Base-by-base conservation (phyloP, 2,329 filamentous ascomycete genomes). In the Dendrostoma leiphaemia region DNA sequence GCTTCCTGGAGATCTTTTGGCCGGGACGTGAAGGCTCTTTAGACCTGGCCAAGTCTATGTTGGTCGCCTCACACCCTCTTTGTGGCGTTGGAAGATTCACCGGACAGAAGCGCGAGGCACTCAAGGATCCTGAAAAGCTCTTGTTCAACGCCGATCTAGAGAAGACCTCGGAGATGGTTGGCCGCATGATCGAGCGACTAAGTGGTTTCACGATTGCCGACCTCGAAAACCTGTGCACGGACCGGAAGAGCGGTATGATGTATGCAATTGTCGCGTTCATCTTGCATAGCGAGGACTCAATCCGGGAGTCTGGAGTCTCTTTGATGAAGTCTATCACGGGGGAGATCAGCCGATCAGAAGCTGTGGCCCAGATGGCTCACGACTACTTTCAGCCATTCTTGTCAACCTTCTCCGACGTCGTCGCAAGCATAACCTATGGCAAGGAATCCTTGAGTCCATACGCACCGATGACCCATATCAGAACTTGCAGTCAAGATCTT, bases 311-410 rank as follows among this genome's bases (percentile, higher is more conserved):
- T 15, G 86, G 89, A 1, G 82, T 92, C 6, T 88, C 91, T 61
- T 75, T 97, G 26, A 81, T 97, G 60, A 96, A 96, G 69, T 84
- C 84, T 32, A 83, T 93, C 63, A 94, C 90, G 32, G 82, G 82
- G 8, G 84, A 95, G 67, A 67, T 75, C 31, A 74, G 72, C 19
- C 78, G 81, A 47, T 70, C 71, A 34, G 78, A 80, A 13, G 79
- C 79, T 6, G 67, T 83, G n/a, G 67, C 67, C 9, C 72, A 68
- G 58, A 66, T 82, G 59, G 65, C 82, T 3, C 67, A 74, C 40
- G 63, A 71, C n/a, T 70, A 75, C 26, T 75, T 81, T 41, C 65
- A 67, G 12, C 68, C 70, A 3, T 74, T 75, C 44, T 61, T 82
- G 32, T 69, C 67, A 26, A 73, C 76, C 1, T 74, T 80, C 57